phyloP scores from a whole-genome alignment of 2,329 filamentous ascomycete genomes.

The Juglanconis sp. region DNA sequence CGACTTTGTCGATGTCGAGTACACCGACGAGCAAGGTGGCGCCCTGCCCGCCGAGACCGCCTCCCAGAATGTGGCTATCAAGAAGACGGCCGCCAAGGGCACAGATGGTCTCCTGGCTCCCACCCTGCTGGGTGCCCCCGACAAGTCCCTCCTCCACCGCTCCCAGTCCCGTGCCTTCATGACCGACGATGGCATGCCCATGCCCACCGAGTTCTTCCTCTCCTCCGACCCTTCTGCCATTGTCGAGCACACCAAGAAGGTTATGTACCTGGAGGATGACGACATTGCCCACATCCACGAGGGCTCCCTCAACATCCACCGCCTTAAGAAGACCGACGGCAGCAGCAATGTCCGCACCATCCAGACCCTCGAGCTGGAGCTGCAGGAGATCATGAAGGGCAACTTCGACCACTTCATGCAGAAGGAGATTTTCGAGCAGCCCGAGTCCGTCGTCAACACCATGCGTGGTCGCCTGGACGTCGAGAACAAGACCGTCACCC shows the following conservation, averaged over 20 bases:
- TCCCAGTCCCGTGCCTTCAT: conserved; percentile 98
- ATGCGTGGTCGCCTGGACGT: conserved; percentile 98
- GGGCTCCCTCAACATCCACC: conserved; percentile 97
- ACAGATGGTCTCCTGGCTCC: conserved; percentile 65
- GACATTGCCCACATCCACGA: conserved; percentile 99
- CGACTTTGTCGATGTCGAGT: conserved; percentile 99
- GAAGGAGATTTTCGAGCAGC: conserved; percentile 99
- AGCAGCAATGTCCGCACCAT: conserved; percentile 96
- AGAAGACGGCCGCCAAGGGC: conserved; percentile 83
- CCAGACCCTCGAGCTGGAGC: conserved; percentile 96
- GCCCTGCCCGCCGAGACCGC: conserved; percentile 89
- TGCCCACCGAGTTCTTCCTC: conserved; percentile 98
- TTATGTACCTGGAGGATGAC: conserved; percentile 98
- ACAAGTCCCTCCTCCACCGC: conserved; percentile 97
- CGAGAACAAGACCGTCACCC: conserved; percentile 89
- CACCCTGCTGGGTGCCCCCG: conserved; percentile 77
- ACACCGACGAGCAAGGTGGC: conserved; percentile 74
- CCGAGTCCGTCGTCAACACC: conserved; percentile 98
- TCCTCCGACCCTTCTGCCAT: conserved; percentile 98
- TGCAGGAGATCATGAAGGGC: conserved; percentile 99
- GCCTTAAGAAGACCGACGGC: conserved; percentile 93
- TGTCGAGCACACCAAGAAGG: conserved; percentile 99
- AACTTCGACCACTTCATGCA: conserved; percentile 99
- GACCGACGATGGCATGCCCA: conserved; percentile 95
- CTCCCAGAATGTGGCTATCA: conserved; percentile 92